Evolutionary conservation across 345 rosid genomes (phyloP), one percentile per base, ranked within the genome.

Genomic region (Syzygium grande): DNA sequence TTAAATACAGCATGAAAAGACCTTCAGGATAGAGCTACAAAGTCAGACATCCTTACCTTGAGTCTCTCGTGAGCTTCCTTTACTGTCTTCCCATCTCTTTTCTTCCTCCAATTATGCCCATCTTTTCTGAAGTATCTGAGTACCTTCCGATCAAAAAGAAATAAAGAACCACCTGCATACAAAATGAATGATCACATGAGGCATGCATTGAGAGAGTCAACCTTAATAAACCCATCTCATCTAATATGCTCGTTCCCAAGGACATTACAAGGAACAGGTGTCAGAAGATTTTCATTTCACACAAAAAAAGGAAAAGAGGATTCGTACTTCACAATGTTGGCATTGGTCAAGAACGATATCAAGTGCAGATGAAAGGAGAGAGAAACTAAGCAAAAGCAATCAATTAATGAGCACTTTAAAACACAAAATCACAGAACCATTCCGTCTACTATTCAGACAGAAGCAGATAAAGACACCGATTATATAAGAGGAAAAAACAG

Each of bases 41-140:
- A 61, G 30, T 9, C 46, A 73, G 55, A 52, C 34, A 49, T 80
- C 30, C 89, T 90, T 91, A 96, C 99, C 97, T 97, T 97, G 85
- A 97, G 95, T 94, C 93, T 97, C 93, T 96, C 98, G 73, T 97
- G 99, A 89, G 97, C 98, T 94, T 97, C 98, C 92, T 94, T 97
- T 52, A 96, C 95, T 1, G 98, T 97, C 92, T 96, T 97, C 79
- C 98, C 99, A 93, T 97, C 98, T 89, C 89, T 94, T 87, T 95
- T 97, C 96, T 96, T 97, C 91, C 98, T 97, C 99, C 99, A 97
- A 85, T 91, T 96, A 90, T 96, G 99, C 34, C 99, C 99, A 61
- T 96, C 99, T 92, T 96, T 97, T 91, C 99, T 94, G 88, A 97
- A 97, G 94, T 96, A 97, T 90, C 99, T 93, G 78, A 96, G 91